phyloP scores from a whole-genome alignment of 2,329 filamentous ascomycete genomes.

The Cladosporium sp. region DNA sequence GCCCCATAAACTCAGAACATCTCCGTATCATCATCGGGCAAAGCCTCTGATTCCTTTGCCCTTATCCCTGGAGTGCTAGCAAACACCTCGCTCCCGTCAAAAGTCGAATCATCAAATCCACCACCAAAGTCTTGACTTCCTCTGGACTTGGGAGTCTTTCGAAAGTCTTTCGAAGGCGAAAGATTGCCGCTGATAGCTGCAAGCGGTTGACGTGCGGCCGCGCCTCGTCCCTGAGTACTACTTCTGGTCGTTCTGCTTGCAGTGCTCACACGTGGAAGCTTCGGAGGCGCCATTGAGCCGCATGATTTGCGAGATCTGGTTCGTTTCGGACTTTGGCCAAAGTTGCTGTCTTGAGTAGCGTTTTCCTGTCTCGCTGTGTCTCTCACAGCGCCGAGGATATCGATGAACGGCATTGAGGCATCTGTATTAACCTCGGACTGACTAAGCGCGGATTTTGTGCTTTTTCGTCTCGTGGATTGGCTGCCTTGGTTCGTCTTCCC shows the following conservation, averaged over 20 bases:
- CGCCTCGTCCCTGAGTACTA: slow-evolving; percentile 17
- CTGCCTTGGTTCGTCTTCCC: slow-evolving; percentile 11
- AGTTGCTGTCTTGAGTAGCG: slow-evolving; percentile 17
- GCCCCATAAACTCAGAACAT: background rate
- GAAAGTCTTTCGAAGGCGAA: slow-evolving; percentile 15
- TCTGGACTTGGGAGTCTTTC: slow-evolving; percentile 20
- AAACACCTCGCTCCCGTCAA: slow-evolving; percentile 35
- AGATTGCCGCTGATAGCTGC: slow-evolving; percentile 22
- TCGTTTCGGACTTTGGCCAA: slow-evolving; percentile 38
- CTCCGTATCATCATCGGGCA: slow-evolving; percentile 14
- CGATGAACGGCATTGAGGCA: slow-evolving; percentile 6
- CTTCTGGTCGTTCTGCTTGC: slow-evolving; percentile 12
- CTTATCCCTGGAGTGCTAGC: slow-evolving; percentile 28
- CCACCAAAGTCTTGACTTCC: slow-evolving; percentile 10
- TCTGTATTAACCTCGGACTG: slow-evolving; percentile 5
- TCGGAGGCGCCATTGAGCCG: slow-evolving; percentile 16
- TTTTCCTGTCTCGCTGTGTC: slow-evolving; percentile 14
- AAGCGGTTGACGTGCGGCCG: slow-evolving; percentile 22
- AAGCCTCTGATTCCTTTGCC: slow-evolving; percentile 3
- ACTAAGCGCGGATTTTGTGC: background rate
- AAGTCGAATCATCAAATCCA: slow-evolving; percentile 28
- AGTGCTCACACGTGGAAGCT: slow-evolving; percentile 23
- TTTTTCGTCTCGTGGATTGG: slow-evolving; percentile 2
- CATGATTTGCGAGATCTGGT: slow-evolving; percentile 29
- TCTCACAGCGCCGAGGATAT: slow-evolving; percentile 13